Evolutionary conservation across 495 filamentous ascomycete species (phyloP).

Genomic region (Penicillium lividum): DNA sequence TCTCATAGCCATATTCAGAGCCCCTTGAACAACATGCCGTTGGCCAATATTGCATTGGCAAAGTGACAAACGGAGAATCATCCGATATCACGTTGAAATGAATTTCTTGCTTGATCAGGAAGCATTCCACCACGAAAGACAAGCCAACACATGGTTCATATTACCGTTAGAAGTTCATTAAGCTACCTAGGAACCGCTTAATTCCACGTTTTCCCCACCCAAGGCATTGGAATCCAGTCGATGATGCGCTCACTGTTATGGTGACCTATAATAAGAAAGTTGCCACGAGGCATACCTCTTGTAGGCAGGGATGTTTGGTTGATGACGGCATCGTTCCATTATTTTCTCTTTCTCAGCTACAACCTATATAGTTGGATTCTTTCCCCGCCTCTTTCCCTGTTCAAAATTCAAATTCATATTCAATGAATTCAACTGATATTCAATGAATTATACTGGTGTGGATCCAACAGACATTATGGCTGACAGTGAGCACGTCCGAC

Average conservation of each 20-base stretch:
- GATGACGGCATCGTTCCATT: not conserved
- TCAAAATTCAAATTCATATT: not conserved
- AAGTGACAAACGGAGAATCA: not conserved
- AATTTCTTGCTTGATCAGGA: not conserved
- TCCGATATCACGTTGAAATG: not conserved
- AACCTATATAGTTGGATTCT: not conserved
- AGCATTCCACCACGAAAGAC: not conserved
- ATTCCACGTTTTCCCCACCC: constrained; percentile 1
- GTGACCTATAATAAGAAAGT: constrained; percentile 15
- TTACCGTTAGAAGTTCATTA: not conserved
- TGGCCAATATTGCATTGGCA: not conserved
- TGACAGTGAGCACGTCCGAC: not conserved
- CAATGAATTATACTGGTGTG: not conserved
- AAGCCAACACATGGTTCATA: not conserved
- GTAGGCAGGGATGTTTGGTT: not conserved
- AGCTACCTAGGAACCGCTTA: not conserved
- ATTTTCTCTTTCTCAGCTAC: not conserved
- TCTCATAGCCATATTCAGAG: not conserved
- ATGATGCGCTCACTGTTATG: constrained; percentile 18
- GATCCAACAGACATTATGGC: not conserved
- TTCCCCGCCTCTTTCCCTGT: not conserved
- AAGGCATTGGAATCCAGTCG: constrained; percentile 6
- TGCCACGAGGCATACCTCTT: constrained; percentile 4
- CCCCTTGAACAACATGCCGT: not conserved
- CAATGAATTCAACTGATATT: not conserved